Conservation (phyloP, 2,329 filamentous ascomycete genomes). For the Sporothrix curviconia region DNA sequence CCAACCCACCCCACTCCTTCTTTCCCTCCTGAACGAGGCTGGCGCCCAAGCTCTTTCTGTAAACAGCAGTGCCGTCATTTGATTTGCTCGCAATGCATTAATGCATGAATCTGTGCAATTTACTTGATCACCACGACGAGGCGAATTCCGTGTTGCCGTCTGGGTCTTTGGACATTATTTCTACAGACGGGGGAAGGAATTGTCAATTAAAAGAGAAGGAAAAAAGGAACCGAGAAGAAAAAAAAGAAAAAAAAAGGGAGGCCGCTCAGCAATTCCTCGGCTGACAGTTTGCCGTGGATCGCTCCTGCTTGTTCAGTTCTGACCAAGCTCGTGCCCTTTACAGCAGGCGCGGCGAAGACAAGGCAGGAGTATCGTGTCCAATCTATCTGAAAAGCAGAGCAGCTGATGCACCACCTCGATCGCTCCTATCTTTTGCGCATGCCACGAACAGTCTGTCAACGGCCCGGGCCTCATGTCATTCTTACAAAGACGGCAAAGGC, state of each 20-base stretch:
- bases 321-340: conserved; percentile 1
- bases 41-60: not conserved
- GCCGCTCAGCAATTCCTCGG: too few relatives aligned
- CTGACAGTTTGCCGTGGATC: not conserved
- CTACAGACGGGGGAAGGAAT: too few relatives aligned
- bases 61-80: conserved; percentile 2
- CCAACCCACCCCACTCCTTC: not conserved
- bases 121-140: conserved; percentile 16
- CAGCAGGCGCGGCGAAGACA: not conserved
- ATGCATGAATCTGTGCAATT: conserved; percentile 20
- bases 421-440: too few relatives aligned
- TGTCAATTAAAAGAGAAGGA: too few relatives aligned
- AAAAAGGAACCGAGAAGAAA: too few relatives aligned
- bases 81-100: conserved; percentile 16
- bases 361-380: too few relatives aligned
- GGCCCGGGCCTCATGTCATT: not conserved
- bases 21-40: conserved; percentile 7
- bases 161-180: too few relatives aligned
- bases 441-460: not conserved
- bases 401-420: too few relatives aligned
- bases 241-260: too few relatives aligned
- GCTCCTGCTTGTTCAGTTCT: conserved; percentile 10
- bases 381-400: too few relatives aligned
- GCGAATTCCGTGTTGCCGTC: conserved; percentile 4
- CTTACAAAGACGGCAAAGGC: not conserved